Evolutionary conservation across 768 basidiomycete species (phyloP), one percentile per base, ranked within the genome.

Genomic region (Hydnomerulius pinastri): DNA sequence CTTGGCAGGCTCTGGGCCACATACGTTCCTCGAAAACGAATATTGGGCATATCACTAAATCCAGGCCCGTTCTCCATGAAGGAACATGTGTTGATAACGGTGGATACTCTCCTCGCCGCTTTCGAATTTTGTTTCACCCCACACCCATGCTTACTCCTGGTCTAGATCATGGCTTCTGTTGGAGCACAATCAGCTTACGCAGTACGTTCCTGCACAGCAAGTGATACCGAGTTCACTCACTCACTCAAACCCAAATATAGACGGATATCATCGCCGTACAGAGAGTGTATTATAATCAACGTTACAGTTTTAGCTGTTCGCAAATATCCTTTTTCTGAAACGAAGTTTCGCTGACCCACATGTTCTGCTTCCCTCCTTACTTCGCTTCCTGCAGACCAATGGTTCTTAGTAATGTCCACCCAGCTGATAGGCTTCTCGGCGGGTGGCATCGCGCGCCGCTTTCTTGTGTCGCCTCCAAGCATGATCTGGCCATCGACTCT

Each of bases 381-480:
- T 15, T 43, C 23, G 12, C 56, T 48, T 57, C 33, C 41, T 79
- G 50, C 54, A 79, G 87, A 90, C 66, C 86, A 89, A 70, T 87
- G 88, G 84, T 80, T 90, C 67, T 69, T 90, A 18, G 85, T 91
- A 21, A 81, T 90, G 71, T 85, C 81, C 25, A 83, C 84, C 1
- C 85, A 87, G 60, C 71, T 90, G 47, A 89, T 91, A 46, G 89
- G 91, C 11, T 92, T 92, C 73, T 90, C 88, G 4, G 82, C 91
- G 48, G 90, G 90, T 37, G 88, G 89, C 12, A 69, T 88, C 30
- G 77, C 79, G 6, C 81, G 86, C 25, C 83, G 90, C 10, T 91
- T 91, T 76, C 77, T 92, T 30, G 90, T 73, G 62, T 81, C 58
- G 57, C 91, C 74, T 56, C 24, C 67, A 3, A 67, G 66, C 27